Conservation (phyloP, 192 early-diverging fungal species). For the Geranomyces variabilis region DNA sequence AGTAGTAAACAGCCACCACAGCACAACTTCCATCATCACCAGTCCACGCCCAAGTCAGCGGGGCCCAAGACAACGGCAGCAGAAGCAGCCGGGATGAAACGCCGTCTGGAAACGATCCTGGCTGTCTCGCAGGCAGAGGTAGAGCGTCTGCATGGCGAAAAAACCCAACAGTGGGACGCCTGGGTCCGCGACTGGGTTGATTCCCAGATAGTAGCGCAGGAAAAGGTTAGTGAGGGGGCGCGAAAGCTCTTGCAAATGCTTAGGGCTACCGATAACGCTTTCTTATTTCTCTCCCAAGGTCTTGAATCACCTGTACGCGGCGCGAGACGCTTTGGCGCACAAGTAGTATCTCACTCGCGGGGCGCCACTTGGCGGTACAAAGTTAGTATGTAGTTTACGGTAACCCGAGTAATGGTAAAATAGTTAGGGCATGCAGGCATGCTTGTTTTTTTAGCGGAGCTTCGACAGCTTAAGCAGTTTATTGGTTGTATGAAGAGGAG, state of each 20-base stretch:
- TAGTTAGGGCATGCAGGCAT: no score
- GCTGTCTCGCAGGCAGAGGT: conserved; percentile 26
- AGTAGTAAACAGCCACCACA: background rate
- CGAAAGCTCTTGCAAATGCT: no score
- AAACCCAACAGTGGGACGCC: conserved; percentile 8
- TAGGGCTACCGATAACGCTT: no score
- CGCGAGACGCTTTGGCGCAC: background rate
- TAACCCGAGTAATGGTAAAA: no score
- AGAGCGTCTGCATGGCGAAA: conserved; percentile 28
- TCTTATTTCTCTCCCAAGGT: background rate
- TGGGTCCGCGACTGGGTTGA: conserved; percentile 20
- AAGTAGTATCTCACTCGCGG: no score
- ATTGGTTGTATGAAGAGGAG: no score
- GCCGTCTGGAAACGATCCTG: conserved; percentile 13
- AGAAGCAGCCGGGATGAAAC: conserved; percentile 11
- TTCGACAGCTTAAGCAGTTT: no score
- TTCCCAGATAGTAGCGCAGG: conserved; percentile 26
- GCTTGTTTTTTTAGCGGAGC: no score
- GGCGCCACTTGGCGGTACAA: no score
- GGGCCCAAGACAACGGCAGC: background rate
- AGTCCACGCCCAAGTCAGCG: background rate
- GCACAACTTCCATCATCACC: background rate
- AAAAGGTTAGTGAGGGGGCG: conserved; percentile 27
- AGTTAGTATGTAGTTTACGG: no score
- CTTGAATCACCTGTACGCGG: conserved; percentile 5